These are phyloP conservation scores for Microbotryum scabiosae DNA, from an alignment of 1,284 basidiomycete genomes.

Conservation along the genomic window DNA sequence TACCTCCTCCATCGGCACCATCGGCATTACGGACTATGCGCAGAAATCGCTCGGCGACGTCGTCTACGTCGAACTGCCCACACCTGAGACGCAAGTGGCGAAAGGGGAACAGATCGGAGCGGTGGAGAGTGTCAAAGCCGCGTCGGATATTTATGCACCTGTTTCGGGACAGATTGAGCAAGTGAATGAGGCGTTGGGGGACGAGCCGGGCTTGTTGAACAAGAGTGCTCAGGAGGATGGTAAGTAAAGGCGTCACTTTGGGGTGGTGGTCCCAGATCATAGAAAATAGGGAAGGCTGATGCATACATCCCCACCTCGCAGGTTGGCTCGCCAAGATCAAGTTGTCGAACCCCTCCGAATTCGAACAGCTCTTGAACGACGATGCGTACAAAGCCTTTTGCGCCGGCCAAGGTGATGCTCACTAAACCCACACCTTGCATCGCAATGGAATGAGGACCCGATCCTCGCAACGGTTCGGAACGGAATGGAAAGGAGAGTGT, in stretches of 20 bases:
- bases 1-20: conserved; percentile 64
- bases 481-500: too few species aligned
- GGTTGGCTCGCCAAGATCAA: conserved; percentile 96
- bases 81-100: conserved; percentile 56
- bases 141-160: conserved; percentile 63
- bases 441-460: too few species aligned
- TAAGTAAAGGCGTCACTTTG: conserved; percentile 41
- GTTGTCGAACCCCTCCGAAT: conserved; percentile 66
- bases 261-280: too few species aligned
- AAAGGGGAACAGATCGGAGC: conserved; percentile 91
- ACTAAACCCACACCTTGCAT: too few species aligned
- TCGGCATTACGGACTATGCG: conserved; percentile 90
- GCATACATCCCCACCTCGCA: too few species aligned
- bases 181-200: conserved; percentile 66
- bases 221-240: conserved; percentile 79
- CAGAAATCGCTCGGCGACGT: conserved; percentile 91
- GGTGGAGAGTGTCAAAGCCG: conserved; percentile 86
- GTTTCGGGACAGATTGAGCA: conserved; percentile 73
- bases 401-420: conserved; percentile 33
- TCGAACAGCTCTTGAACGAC: conserved; percentile 63
- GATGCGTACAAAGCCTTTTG: conserved; percentile 70
- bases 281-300: too few species aligned
- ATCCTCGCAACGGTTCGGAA: too few species aligned
- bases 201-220: conserved; percentile 74
- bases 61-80: conserved; percentile 90